Evolutionary conservation across 768 basidiomycete genomes (phyloP).

Genomic region (Lactarius quietus): DNA sequence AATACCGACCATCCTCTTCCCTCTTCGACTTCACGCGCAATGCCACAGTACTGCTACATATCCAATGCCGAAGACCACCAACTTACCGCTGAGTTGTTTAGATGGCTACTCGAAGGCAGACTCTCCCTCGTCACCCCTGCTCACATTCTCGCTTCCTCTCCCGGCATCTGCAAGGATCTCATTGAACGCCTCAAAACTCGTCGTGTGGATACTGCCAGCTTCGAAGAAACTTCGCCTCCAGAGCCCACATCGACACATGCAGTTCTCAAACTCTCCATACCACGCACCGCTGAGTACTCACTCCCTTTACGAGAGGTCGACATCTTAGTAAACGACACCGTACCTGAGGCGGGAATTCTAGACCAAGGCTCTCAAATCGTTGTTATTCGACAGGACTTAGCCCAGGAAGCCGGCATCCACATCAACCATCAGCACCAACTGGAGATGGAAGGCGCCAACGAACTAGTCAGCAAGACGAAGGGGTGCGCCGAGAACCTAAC

Average conservation of each 20-base stretch:
- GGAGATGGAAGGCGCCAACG: background rate
- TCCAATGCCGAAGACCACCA: no score
- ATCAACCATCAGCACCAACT: no score
- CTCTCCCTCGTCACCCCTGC: no score
- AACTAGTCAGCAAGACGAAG: background rate
- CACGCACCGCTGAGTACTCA: background rate
- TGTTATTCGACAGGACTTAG: background rate
- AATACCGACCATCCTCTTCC: no score
- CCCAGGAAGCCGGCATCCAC: background rate
- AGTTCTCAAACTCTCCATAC: background rate
- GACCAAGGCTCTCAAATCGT: background rate
- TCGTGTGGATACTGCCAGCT: background rate
- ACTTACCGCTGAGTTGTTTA: no score
- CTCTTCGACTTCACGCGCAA: no score
- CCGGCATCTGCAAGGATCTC: no score
- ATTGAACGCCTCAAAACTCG: background rate
- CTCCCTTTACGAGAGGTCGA: background rate
- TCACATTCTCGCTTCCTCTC: no score
- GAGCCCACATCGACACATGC: background rate
- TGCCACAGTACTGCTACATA: no score
- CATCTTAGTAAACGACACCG: background rate
- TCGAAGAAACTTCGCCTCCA: background rate
- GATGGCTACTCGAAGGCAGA: no score
- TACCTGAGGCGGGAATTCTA: background rate
- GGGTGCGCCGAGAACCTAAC: background rate